phyloP scores from a whole-genome alignment of 495 filamentous ascomycete genomes.

The Haplographium delicatum region DNA sequence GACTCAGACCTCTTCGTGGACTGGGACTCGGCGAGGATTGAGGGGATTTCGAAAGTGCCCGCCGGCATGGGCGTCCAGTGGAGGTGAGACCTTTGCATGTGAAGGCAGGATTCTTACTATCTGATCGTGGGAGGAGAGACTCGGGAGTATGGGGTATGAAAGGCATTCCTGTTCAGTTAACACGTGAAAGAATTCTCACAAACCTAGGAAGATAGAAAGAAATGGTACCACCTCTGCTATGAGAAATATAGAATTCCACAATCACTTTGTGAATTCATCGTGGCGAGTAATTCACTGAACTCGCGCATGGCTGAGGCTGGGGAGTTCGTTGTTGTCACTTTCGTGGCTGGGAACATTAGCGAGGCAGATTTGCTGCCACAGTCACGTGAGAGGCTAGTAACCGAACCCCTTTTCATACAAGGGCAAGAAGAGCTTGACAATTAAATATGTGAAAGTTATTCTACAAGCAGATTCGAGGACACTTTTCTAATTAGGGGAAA shows the following conservation, averaged over 20 bases:
- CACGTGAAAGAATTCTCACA: conserved; percentile 9
- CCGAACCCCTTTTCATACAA: too few relatives aligned
- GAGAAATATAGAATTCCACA: conserved; percentile 11
- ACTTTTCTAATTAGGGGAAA: too few relatives aligned
- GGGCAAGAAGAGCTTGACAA: too few relatives aligned
- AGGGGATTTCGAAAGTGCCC: conserved; percentile 47
- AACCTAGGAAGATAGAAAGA: conserved; percentile 13
- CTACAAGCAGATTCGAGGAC: too few relatives aligned
- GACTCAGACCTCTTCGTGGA: conserved; percentile 7
- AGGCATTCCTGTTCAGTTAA: conserved; percentile 15
- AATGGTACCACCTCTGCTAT: neutral
- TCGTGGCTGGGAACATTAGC: conserved; percentile 5
- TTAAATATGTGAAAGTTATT: too few relatives aligned
- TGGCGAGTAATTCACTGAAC: conserved; percentile 15
- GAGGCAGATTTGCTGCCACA: conserved; percentile 3
- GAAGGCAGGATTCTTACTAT: conserved; percentile 75
- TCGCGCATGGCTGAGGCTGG: neutral
- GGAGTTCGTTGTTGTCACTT: conserved; percentile 2
- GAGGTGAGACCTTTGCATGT: conserved; percentile 85
- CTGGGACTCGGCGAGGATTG: conserved; percentile 28
- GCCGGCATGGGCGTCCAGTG: conserved; percentile 73
- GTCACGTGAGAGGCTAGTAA: too few relatives aligned
- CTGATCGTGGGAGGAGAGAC: conserved; percentile 65
- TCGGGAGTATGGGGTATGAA: conserved; percentile 77
- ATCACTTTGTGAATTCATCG: conserved; percentile 9